Evolutionary conservation across 2,329 filamentous ascomycete genomes (phyloP).

Genomic region (Neofusicoccum umdonicola): DNA sequence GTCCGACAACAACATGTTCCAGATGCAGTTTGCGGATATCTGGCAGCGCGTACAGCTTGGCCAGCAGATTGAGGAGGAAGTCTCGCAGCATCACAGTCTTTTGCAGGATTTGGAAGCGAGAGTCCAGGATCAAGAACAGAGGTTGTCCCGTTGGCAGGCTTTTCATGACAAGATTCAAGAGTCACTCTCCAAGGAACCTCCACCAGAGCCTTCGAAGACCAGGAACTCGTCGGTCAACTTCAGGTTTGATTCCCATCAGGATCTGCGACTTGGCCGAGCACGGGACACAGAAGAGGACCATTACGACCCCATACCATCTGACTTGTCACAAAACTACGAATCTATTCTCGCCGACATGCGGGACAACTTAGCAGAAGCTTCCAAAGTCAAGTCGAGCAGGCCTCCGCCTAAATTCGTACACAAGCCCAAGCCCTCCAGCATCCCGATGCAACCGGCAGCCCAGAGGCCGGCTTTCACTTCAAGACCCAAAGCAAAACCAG

Average conservation of each 20-base stretch:
- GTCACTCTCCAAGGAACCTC: conserved; percentile 18
- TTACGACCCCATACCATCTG: neutral
- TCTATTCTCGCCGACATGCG: conserved; percentile 14
- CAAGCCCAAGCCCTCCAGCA: neutral
- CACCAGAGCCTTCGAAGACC: neutral
- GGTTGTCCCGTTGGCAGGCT: conserved; percentile 71
- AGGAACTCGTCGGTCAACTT: conserved; percentile 21
- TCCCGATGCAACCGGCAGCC: neutral
- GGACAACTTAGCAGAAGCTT: neutral
- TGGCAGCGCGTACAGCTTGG: conserved; percentile 67
- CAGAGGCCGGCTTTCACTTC: neutral
- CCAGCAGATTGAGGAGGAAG: conserved; percentile 46
- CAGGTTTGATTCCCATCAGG: conserved; percentile 33
- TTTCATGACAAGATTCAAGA: conserved; percentile 51
- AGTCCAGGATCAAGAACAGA: conserved; percentile 63
- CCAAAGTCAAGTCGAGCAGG: neutral
- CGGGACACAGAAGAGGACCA: neutral
- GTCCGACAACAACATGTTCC: conserved; percentile 62
- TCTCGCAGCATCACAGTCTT: conserved; percentile 43
- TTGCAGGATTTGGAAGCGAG: conserved; percentile 70
- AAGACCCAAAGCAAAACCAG: neutral
- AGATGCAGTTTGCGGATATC: conserved; percentile 65
- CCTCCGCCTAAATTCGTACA: neutral
- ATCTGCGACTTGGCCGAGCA: conserved; percentile 24
- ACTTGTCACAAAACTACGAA: neutral